Conservation (phyloP, 129 eudicot genomes). For the Flaveria brownii region DNA sequence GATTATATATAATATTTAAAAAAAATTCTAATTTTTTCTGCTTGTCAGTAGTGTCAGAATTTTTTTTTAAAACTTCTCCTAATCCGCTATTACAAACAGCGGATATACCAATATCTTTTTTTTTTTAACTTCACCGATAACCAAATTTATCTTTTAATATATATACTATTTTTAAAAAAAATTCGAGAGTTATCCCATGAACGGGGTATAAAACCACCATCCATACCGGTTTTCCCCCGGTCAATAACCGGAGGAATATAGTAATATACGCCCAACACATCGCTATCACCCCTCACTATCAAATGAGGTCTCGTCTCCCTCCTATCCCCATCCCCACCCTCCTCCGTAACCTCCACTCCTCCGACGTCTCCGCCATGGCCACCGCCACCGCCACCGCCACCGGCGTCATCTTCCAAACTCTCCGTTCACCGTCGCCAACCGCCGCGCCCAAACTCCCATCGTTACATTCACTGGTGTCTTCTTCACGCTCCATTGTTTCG, state of each 20-base stretch:
- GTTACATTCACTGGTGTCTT: conserved; percentile 6
- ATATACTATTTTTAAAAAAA: too few species aligned
- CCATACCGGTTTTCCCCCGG: conserved; percentile 11
- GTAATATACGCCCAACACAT: background rate
- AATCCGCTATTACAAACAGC: too few species aligned
- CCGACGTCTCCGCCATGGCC: background rate
- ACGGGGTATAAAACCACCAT: background rate
- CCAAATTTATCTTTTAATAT: too few species aligned
- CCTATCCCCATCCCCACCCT: conserved; percentile 40
- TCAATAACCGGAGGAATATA: background rate
- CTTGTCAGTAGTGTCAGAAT: too few species aligned
- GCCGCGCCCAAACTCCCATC: conserved; percentile 7
- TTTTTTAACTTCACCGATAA: too few species aligned
- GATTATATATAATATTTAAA: too few species aligned
- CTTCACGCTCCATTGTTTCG: background rate
- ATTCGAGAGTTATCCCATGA: too few species aligned
- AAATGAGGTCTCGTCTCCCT: conserved; percentile 53
- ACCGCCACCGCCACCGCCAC: conserved; percentile 67
- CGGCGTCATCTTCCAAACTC: conserved; percentile 39
- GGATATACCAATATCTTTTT: too few species aligned
- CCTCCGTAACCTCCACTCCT: conserved; percentile 49
- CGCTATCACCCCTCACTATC: conserved; percentile 21
- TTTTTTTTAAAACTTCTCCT: too few species aligned
- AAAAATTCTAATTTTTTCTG: too few species aligned
- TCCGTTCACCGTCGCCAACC: conserved; percentile 21